Conservation (phyloP, 23 red algal genomes). For the Gracilariopsis chorda region DNA sequence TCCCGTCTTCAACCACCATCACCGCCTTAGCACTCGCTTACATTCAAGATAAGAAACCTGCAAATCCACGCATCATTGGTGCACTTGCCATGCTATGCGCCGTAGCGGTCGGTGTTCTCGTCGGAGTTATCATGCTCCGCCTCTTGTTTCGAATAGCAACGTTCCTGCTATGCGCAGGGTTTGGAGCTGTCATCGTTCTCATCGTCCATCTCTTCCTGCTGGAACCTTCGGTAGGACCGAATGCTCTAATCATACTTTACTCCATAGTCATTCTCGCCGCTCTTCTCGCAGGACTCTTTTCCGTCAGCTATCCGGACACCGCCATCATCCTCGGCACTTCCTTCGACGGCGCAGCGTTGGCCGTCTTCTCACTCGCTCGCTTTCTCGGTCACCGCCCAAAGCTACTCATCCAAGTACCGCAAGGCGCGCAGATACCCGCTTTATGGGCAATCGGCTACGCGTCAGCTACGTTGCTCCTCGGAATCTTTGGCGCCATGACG, state of each 20-base stretch:
- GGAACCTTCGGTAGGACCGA: conserved; percentile 16
- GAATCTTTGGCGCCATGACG: conserved; percentile 30
- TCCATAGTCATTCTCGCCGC: conserved; percentile 28
- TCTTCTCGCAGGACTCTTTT: conserved; percentile 32
- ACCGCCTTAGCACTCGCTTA: conserved; percentile 35
- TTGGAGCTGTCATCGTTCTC: conserved; percentile 52
- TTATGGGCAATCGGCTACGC: conserved; percentile 44
- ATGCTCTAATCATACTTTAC: conserved; percentile 24
- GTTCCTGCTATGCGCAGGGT: conserved; percentile 39
- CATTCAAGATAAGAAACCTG: conserved; percentile 1
- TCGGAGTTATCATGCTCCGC: conserved; percentile 52
- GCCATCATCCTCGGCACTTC: conserved; percentile 51
- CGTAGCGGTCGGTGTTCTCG: conserved; percentile 15
- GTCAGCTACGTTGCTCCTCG: conserved; percentile 25
- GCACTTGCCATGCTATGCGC: background rate
- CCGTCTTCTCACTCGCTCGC: conserved; percentile 45
- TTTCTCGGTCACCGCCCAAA: conserved; percentile 54
- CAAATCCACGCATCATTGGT: conserved; percentile 10
- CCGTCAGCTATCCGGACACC: conserved; percentile 37
- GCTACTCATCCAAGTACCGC: conserved; percentile 1
- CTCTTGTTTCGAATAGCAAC: conserved; percentile 46
- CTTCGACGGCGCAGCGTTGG: conserved; percentile 53
- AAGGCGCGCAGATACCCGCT: background rate
- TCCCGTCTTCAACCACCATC: conserved; percentile 16
- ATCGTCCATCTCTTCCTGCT: conserved; percentile 47